A percentile compares a stretch with the other conserved stretches of the same genome.
phyloP scores from a whole-genome alignment of 1,284 basidiomycete species.

The Pyrrhoderma lamaoense region DNA sequence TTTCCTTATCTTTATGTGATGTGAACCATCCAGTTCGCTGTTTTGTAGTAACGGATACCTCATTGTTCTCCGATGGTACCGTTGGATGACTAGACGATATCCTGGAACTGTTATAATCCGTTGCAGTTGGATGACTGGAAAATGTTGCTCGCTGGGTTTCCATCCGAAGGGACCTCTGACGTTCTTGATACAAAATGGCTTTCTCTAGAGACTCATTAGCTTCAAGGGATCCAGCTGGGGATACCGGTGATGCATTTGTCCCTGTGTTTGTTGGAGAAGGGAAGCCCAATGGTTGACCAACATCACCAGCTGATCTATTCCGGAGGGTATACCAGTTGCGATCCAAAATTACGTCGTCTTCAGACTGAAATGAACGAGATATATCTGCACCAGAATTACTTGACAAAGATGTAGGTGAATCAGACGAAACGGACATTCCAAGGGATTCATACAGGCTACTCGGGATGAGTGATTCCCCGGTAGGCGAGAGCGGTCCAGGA shows the following conservation, averaged over 20 bases:
- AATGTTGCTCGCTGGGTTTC: slow-evolving; percentile 15
- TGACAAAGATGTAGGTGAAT: slow-evolving; percentile 14
- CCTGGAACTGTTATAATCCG: neutral
- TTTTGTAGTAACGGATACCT: neutral
- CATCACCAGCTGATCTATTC: slow-evolving; percentile 26
- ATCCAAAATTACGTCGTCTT: slow-evolving; percentile 45
- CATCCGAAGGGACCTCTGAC: slow-evolving; percentile 9
- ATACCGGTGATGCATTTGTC: slow-evolving; percentile 7
- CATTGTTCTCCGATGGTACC: neutral
- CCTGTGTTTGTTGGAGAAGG: neutral
- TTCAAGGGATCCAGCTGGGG: slow-evolving; percentile 11
- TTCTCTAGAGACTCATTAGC: slow-evolving; percentile 1
- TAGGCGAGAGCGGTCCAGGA: slow-evolving; percentile 36
- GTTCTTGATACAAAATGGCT: neutral
- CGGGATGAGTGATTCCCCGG: slow-evolving; percentile 48
- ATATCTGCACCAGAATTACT: slow-evolving; percentile 27
- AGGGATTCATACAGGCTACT: slow-evolving; percentile 51
- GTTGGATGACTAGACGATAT: neutral
- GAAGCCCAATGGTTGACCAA: slow-evolving; percentile 41
- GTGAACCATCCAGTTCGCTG: slow-evolving; percentile 17
- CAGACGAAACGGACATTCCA: slow-evolving; percentile 27
- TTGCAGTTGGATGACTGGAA: neutral
- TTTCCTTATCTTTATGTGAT: slow-evolving; percentile 11
- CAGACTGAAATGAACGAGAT: slow-evolving; percentile 49
- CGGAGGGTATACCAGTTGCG: slow-evolving; percentile 34